Base-by-base conservation (phyloP, 2,329 filamentous ascomycete genomes). In the Endocalyx cinctus region DNA sequence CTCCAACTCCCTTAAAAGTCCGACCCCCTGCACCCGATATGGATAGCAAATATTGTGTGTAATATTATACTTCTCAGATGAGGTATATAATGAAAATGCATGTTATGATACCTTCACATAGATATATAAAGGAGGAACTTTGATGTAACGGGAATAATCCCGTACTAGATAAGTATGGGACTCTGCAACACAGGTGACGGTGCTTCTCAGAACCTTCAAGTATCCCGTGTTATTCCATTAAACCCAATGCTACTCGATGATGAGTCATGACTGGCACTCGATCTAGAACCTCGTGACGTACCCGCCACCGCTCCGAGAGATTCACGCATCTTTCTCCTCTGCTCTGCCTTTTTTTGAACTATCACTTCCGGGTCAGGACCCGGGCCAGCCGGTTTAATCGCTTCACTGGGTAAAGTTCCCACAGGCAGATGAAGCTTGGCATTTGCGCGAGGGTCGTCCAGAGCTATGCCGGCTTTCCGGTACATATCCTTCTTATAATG, bases 301-400 rank as follows among this genome's bases (percentile, higher is more conserved):
- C 31, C 33, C 1, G 32, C 28, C 17, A 25, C 23, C 7, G 31
- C 31, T 14, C 22, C 43, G 22, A 51, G 52, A 10, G 58, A 52
- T 18, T 50, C 51, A 22, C 48, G 42, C 20, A 42, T 42, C 34
- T 58, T 50, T 31, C 53, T 58, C 27, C 45, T 45, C 41, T 62
- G 50, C 27, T 51, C 54, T 3, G 50, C 51, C 38, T 55, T 58
- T 41, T 56, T 60, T 37, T 50, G 54, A 10, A 59, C 47, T 11
- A 63, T 51, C 33, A 69, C 62, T 48, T 74, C 70, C 3, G 70
- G 64, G 13, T 60, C 60, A n/a, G 63, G 60, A 3, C 69, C 65
- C 12, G 34, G 35, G 10, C 60, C 56, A 16, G 61, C 63, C 13
- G 67, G 69, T 27, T 62, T 70, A 31, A 69, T 69, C 10, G 64